A percentile compares a stretch with the other conserved stretches of the same genome.
These are phyloP conservation scores for Pistacia atlantica DNA, from an alignment of 345 rosid species.

Conservation along the genomic window DNA sequence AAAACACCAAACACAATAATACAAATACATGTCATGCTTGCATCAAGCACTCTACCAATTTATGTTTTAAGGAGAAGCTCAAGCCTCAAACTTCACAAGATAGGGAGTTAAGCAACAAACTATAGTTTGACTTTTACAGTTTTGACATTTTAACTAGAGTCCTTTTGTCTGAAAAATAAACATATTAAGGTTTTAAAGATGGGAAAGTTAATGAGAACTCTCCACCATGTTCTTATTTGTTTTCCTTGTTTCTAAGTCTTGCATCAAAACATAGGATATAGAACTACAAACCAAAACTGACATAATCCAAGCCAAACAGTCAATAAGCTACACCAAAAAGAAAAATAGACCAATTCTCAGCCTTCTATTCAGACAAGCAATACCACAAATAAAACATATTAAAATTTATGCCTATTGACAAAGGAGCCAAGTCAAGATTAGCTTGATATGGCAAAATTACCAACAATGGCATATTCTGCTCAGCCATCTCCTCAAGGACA, in stretches of 20 bases:
- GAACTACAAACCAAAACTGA: not conserved
- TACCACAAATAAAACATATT: not conserved
- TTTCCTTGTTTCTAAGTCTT: not conserved
- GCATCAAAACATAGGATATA: not conserved
- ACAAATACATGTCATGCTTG: not conserved
- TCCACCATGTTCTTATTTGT: not conserved
- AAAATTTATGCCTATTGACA: too few relatives aligned
- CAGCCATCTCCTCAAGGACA: conserved; percentile 85
- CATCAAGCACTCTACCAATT: not conserved
- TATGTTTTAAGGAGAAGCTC: conserved; percentile 1
- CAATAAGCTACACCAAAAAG: not conserved
- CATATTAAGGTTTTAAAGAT: not conserved
- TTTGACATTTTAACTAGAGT: not conserved
- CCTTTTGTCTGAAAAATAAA: not conserved
- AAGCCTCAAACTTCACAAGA: conserved; percentile 2
- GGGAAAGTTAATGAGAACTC: not conserved
- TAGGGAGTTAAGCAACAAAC: not conserved
- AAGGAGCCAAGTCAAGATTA: not conserved
- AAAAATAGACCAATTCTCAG: not conserved
- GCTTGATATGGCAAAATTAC: conserved; percentile 38
- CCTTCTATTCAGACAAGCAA: not conserved
- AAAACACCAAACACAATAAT: not conserved
- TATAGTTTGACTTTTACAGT: not conserved
- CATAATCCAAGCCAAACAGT: not conserved
- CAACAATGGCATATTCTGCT: conserved; percentile 87